Conservation (phyloP, 1,139 yeast genomes). For the Komagataea norvegica region DNA sequence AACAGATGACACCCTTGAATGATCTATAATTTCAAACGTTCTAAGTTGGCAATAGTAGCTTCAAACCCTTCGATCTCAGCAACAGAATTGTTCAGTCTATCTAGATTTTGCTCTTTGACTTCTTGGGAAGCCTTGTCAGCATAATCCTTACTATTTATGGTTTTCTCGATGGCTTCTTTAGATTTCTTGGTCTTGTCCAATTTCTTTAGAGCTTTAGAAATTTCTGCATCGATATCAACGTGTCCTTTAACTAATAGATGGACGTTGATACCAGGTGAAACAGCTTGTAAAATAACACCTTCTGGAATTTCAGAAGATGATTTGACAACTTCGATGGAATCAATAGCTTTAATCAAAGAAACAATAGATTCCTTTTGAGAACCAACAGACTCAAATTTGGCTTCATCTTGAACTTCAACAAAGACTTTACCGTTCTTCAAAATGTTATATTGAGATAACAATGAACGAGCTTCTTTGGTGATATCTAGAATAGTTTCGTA, state of each 20-base stretch:
- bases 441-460: constrained; percentile 84
- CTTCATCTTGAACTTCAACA: constrained; percentile 59
- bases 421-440: constrained; percentile 81
- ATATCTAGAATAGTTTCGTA: constrained; percentile 82
- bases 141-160: constrained; percentile 71
- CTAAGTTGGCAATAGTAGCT: constrained; percentile 70
- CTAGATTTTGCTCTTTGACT: constrained; percentile 72
- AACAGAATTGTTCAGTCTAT: constrained; percentile 61
- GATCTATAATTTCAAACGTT: constrained; percentile 60
- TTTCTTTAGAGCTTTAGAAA: constrained; percentile 75
- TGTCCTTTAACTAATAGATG: constrained; percentile 92
- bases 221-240: constrained; percentile 88
- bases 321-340: constrained; percentile 59
- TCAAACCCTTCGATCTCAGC: constrained; percentile 89
- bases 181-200: constrained; percentile 50
- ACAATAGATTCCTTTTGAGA: constrained; percentile 81
- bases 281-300: constrained; percentile 85
- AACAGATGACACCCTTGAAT: too few relatives aligned
- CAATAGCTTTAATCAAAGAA: constrained; percentile 88
- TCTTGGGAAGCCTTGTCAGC: constrained; percentile 78
- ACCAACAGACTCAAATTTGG: constrained; percentile 47
- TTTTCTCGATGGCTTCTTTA: constrained; percentile 50
- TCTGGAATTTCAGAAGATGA: constrained; percentile 59
- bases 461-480: constrained; percentile 88
- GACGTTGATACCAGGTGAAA: constrained; percentile 76